phyloP scores from a whole-genome alignment of 2,329 filamentous ascomycete genomes.

The Pseudogymnoascus sp. region DNA sequence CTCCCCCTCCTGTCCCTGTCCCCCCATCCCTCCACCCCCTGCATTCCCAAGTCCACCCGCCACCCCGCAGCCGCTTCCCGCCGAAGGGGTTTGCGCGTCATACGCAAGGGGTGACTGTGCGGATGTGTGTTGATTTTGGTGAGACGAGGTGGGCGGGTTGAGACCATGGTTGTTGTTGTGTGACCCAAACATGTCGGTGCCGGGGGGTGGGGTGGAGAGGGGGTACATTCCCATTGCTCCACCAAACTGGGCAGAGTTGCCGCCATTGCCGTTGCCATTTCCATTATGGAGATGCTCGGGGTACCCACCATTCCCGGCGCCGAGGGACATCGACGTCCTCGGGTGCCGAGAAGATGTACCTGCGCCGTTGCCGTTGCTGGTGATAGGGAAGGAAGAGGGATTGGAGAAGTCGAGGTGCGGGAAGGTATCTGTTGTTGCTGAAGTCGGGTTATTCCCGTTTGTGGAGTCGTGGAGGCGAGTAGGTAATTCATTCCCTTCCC shows the following conservation, averaged over 20 bases:
- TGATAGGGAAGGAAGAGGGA: not conserved
- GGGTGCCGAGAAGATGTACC: not conserved
- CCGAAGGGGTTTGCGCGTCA: not conserved
- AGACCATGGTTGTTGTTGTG: too few relatives aligned
- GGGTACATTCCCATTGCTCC: not conserved
- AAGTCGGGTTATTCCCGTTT: not conserved
- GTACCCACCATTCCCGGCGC: not conserved
- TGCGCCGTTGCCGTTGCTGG: not conserved
- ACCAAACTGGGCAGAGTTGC: not conserved
- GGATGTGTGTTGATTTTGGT: too few relatives aligned
- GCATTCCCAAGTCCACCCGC: conserved; percentile 41
- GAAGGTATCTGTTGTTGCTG: not conserved
- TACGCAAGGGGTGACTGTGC: too few relatives aligned
- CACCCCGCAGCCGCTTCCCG: not conserved
- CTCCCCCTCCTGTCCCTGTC: conserved; percentile 36
- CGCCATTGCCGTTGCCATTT: not conserved
- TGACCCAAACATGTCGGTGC: not conserved
- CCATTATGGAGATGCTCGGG: not conserved
- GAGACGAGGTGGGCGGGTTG: too few relatives aligned
- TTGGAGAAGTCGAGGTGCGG: not conserved
- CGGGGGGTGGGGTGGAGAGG: not conserved
- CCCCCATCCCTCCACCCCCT: conserved; percentile 34
- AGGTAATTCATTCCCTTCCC: not conserved
- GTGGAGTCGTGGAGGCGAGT: not conserved
- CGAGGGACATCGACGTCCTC: not conserved